A percentile compares a stretch with the other conserved stretches of the same genome.
Conservation (phyloP, 2,329 filamentous ascomycete species). For the Trichophyton schoenleinii region DNA sequence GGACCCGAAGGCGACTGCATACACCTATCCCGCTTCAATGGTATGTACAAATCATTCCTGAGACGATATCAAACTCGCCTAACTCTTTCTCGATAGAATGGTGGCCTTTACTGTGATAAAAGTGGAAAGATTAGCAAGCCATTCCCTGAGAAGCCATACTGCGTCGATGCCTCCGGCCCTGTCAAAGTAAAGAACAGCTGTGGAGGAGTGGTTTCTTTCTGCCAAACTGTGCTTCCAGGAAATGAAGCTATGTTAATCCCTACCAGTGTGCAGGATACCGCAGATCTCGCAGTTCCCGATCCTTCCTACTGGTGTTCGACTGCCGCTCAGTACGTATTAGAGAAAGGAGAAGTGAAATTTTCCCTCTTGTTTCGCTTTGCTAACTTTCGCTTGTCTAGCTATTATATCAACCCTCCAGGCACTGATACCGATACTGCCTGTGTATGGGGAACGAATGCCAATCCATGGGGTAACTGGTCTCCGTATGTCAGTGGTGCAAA, state of each 20-base stretch:
- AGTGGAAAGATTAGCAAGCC: conserved; percentile 56
- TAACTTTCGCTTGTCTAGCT: conserved; percentile 36
- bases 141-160: conserved; percentile 56
- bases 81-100: conserved; percentile 42
- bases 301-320: conserved; percentile 58
- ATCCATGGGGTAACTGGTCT: conserved; percentile 62
- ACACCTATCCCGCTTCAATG: conserved; percentile 59
- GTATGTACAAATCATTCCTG: conserved; percentile 34
- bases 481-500: conserved; percentile 68
- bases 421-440: conserved; percentile 49
- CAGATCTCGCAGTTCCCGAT: conserved; percentile 58
- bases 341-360: not conserved
- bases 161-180: conserved; percentile 54
- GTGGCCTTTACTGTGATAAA: conserved; percentile 59
- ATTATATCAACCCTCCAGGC: conserved; percentile 67
- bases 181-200: conserved; percentile 56
- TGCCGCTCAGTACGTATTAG: conserved; percentile 54
- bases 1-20: conserved; percentile 55
- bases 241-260: conserved; percentile 75
- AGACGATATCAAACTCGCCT: not conserved
- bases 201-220: conserved; percentile 53
- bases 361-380: not conserved
- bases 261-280: conserved; percentile 47
- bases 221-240: conserved; percentile 66
- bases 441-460: conserved; percentile 53